Evolutionary conservation across 495 filamentous ascomycete species (phyloP).

Genomic region (Talaromyces borbonicus): DNA sequence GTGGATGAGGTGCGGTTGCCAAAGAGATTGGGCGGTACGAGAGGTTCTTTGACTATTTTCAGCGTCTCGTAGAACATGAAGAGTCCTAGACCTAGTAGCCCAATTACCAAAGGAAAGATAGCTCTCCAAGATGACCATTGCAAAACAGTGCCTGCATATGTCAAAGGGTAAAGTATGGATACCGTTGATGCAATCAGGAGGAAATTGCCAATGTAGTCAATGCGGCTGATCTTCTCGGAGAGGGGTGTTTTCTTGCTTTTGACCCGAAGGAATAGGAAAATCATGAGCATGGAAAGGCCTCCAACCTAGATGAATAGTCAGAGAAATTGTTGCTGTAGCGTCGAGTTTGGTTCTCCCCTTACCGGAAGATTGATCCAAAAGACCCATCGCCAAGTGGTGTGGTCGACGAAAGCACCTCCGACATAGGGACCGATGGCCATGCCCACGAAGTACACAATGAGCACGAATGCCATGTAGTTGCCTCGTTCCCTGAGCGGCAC

Average conservation of each 20-base stretch:
- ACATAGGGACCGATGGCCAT: slow-evolving; percentile 53
- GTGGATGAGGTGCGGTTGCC: slow-evolving; percentile 13
- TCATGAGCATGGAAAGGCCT: background rate
- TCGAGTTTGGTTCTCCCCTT: background rate
- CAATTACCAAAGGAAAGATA: slow-evolving; percentile 1
- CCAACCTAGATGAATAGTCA: slow-evolving; percentile 1
- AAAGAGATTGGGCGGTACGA: slow-evolving; percentile 13
- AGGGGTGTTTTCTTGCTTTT: background rate
- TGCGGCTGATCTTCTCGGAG: background rate
- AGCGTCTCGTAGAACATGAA: background rate
- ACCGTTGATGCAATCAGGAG: background rate
- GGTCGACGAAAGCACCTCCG: slow-evolving; percentile 47
- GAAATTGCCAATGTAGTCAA: slow-evolving; percentile 4
- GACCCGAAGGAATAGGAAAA: background rate
- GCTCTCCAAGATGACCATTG: background rate
- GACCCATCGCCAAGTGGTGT: slow-evolving; percentile 13
- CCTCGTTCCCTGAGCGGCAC: slow-evolving; percentile 3
- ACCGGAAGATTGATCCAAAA: slow-evolving; percentile 6
- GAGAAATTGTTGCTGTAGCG: background rate
- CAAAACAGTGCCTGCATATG: background rate
- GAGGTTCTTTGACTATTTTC: slow-evolving; percentile 6
- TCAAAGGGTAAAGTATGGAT: slow-evolving; percentile 1
- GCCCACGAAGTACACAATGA: slow-evolving; percentile 15
- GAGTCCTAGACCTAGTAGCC: background rate
- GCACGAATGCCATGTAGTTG: background rate